These are phyloP conservation scores for Pelargonium hybrid DNA, from an alignment of 441 rosid genomes.

Conservation along the genomic window DNA sequence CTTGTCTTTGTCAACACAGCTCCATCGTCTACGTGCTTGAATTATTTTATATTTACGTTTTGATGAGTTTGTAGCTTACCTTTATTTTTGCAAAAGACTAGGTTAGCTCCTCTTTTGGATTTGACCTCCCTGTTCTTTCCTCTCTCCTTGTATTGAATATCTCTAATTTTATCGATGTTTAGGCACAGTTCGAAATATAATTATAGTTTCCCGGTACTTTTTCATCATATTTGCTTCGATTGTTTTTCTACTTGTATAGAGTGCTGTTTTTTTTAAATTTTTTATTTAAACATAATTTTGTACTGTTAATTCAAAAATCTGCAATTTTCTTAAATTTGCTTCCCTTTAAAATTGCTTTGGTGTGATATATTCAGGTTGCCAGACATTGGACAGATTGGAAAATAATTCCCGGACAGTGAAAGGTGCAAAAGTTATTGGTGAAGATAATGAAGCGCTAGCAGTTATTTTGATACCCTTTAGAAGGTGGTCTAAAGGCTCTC, in stretches of 20 bases:
- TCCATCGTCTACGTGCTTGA: background rate
- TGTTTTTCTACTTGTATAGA: background rate
- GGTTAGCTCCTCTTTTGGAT: background rate
- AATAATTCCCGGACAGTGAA: constrained; percentile 73
- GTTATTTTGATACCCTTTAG: constrained; percentile 55
- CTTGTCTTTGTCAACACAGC: background rate
- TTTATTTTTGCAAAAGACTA: background rate
- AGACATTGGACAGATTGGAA: constrained; percentile 60
- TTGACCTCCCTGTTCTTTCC: background rate
- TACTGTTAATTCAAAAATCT: background rate
- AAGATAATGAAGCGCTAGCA: constrained; percentile 60
- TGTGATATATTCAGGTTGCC: constrained; percentile 39
- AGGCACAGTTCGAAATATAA: background rate
- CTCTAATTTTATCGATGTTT: background rate
- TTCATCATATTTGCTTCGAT: background rate
- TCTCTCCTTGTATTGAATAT: background rate
- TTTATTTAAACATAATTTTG: background rate
- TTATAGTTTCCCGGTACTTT: background rate
- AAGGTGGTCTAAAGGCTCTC: constrained; percentile 60
- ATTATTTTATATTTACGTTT: background rate
- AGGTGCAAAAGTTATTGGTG: constrained; percentile 73
- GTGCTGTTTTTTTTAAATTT: background rate
- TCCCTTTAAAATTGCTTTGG: background rate
- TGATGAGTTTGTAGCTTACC: background rate
- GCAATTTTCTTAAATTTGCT: background rate